Conservation (phyloP, 345 rosid genomes). For the Sonneratia caseolaris region DNA sequence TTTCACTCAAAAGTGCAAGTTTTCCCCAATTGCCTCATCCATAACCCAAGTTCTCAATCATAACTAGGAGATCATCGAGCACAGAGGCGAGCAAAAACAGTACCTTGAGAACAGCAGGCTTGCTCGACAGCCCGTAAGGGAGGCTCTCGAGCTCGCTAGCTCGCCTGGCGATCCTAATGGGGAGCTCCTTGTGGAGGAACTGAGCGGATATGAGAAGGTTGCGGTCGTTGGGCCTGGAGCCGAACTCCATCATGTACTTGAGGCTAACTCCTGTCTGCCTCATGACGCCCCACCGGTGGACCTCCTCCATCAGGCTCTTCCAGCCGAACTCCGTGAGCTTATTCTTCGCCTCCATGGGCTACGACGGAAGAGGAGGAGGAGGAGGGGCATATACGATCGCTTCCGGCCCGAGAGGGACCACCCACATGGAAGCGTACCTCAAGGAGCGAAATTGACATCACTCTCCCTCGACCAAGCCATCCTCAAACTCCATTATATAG, state of each 20-base stretch:
- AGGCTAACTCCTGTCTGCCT: constrained; percentile 86
- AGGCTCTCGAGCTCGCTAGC: constrained; percentile 72
- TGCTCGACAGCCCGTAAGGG: constrained; percentile 71
- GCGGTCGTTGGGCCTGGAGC: constrained; percentile 50
- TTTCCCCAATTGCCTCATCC: neutral
- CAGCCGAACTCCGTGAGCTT: constrained; percentile 39
- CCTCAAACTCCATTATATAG: no score
- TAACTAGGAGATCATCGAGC: no score
- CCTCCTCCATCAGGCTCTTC: constrained; percentile 64
- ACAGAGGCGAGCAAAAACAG: neutral
- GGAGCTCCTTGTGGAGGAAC: constrained; percentile 81
- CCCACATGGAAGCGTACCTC: constrained; percentile 1
- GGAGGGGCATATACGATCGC: neutral
- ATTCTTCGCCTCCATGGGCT: constrained; percentile 67
- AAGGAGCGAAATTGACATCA: constrained; percentile 3
- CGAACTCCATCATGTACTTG: constrained; percentile 94
- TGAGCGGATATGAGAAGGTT: constrained; percentile 74
- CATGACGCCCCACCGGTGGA: constrained; percentile 78
- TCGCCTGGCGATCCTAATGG: constrained; percentile 75
- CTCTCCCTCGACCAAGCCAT: no score
- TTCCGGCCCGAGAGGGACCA: neutral
- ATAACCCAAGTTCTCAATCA: neutral
- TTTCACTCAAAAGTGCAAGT: neutral
- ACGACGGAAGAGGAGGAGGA: neutral
- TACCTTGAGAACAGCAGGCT: constrained; percentile 73